phyloP scores from a whole-genome alignment of 495 filamentous ascomycete genomes.

The Penicilliopsis zonata region DNA sequence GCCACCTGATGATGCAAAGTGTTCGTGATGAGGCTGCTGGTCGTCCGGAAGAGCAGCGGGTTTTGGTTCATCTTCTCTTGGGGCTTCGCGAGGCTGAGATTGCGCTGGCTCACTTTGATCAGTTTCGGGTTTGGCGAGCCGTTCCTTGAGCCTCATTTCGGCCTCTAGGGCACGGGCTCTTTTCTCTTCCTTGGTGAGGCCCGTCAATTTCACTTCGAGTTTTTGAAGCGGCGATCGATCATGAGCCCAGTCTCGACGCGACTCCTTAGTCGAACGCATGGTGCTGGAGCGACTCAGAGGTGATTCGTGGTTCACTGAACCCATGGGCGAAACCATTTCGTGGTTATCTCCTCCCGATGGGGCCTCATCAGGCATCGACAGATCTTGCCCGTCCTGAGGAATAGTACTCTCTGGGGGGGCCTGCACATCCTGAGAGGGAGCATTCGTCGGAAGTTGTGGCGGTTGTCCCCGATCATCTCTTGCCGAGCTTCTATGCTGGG shows the following conservation, averaged over 20 bases:
- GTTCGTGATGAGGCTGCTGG: no score
- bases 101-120: slow-evolving; percentile 8
- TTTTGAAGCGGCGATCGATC: slow-evolving; percentile 84
- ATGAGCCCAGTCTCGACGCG: slow-evolving; percentile 44
- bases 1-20: no score
- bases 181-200: slow-evolving; percentile 88
- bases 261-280: slow-evolving; percentile 19
- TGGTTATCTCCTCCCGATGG: background rate
- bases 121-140: slow-evolving; percentile 22
- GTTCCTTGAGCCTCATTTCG: slow-evolving; percentile 46
- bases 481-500: no score
- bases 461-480: no score
- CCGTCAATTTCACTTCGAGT: slow-evolving; percentile 74
- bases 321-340: slow-evolving; percentile 1
- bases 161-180: slow-evolving; percentile 69
- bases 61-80: no score
- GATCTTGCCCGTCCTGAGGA: no score
- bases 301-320: slow-evolving; percentile 6
- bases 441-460: no score
- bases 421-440: no score
- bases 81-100: slow-evolving; percentile 1
- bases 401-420: no score
- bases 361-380: no score
- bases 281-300: slow-evolving; percentile 24
- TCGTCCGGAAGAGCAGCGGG: no score